These are phyloP conservation scores for Leishmania gerbilli DNA, from an alignment of 208 protist genomes.

Conservation along the genomic window DNA sequence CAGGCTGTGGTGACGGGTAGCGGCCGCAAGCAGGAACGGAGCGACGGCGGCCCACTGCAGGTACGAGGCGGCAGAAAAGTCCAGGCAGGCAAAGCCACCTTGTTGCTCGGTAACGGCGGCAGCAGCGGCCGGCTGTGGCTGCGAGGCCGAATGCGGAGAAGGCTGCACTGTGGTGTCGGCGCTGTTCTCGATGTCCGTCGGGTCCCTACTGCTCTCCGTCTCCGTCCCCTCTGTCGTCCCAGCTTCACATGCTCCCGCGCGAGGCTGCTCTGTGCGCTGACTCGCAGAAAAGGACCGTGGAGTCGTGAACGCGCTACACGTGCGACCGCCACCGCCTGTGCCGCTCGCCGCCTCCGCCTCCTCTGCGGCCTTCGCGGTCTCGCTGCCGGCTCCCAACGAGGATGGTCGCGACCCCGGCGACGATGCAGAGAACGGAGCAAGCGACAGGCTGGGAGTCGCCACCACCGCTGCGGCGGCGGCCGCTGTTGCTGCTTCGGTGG, in stretches of 20 bases:
- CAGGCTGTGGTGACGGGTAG: constrained; percentile 43
- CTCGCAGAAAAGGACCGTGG: constrained; percentile 4
- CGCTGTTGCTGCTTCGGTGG: background rate
- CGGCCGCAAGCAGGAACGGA: constrained; percentile 55
- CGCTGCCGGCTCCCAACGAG: background rate
- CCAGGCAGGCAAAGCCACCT: constrained; percentile 55
- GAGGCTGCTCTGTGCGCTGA: constrained; percentile 6
- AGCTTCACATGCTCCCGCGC: background rate
- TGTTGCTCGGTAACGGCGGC: background rate
- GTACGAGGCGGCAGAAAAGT: constrained; percentile 61
- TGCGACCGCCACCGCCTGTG: constrained; percentile 1
- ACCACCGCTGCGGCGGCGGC: background rate
- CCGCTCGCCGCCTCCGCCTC: background rate
- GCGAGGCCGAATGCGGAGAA: background rate
- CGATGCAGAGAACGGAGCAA: background rate
- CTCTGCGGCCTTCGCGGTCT: background rate
- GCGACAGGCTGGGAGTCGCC: background rate
- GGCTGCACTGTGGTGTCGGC: background rate
- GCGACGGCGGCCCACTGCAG: constrained; percentile 64
- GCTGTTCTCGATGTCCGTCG: background rate
- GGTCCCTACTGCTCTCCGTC: background rate
- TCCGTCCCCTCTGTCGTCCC: background rate
- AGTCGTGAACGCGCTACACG: constrained; percentile 16
- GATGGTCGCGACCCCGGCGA: background rate
- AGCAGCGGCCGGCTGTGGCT: background rate